Evolutionary conservation across 1,139 yeast species (phyloP).

Genomic region (Groenewaldozyma auringiensis): DNA sequence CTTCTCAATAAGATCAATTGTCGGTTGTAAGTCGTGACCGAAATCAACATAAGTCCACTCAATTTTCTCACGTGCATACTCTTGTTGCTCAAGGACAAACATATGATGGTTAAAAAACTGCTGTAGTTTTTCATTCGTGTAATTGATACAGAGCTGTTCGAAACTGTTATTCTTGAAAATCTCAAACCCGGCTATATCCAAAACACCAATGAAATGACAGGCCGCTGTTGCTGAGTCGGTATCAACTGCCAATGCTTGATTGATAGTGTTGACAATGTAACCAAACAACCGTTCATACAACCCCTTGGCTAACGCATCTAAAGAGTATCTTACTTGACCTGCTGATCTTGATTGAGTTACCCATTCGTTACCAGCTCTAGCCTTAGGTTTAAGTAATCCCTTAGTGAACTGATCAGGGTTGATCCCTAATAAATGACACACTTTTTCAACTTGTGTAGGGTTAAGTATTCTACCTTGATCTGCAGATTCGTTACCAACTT

Average conservation of each 20-base stretch:
- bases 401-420: slow-evolving; percentile 46
- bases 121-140: slow-evolving; percentile 91
- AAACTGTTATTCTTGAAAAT: slow-evolving; percentile 86
- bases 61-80: slow-evolving; percentile 84
- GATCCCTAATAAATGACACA: slow-evolving; percentile 62
- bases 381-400: slow-evolving; percentile 68
- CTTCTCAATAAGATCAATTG: slow-evolving; percentile 84
- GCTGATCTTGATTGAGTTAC: slow-evolving; percentile 77
- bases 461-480: slow-evolving; percentile 73
- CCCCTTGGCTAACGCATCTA: slow-evolving; percentile 84
- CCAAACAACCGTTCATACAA: slow-evolving; percentile 81
- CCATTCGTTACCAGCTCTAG: slow-evolving; percentile 85
- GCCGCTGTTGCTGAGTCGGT: slow-evolving; percentile 21
- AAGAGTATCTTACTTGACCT: slow-evolving; percentile 66
- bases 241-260: slow-evolving; percentile 50
- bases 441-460: slow-evolving; percentile 44
- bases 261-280: slow-evolving; percentile 67
- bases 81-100: slow-evolving; percentile 94
- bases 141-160: slow-evolving; percentile 94
- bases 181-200: slow-evolving; percentile 97
- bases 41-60: slow-evolving; percentile 96
- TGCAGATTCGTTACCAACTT: slow-evolving; percentile 54
- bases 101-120: slow-evolving; percentile 97
- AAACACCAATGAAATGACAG: slow-evolving; percentile 67
- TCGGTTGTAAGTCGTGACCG: slow-evolving; percentile 93